A percentile compares a stretch with the other conserved stretches of the same genome.
Conservation (phyloP, 1,284 basidiomycete genomes). For the Trichosporon faecale region DNA sequence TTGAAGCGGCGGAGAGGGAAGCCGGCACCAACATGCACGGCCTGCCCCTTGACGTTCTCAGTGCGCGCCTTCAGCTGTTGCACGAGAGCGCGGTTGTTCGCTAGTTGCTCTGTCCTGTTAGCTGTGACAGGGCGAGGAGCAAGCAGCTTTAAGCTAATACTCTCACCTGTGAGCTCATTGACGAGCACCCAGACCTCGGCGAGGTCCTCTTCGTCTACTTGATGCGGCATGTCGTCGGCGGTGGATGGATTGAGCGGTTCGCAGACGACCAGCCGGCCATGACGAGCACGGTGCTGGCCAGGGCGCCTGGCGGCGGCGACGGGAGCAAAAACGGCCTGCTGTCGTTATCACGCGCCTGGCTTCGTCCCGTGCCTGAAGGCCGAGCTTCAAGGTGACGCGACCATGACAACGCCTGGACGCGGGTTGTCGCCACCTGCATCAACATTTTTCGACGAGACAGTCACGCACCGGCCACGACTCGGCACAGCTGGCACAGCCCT, state of each 20-base stretch:
- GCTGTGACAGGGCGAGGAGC: neutral
- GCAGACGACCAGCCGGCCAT: neutral
- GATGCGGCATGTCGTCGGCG: conserved; percentile 26
- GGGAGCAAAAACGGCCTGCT: neutral
- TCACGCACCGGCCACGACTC: neutral
- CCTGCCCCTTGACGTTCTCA: conserved; percentile 75
- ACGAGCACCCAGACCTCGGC: conserved; percentile 72
- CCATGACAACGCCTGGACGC: neutral
- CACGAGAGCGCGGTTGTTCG: conserved; percentile 76
- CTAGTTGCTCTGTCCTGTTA: conserved; percentile 67
- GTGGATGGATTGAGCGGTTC: neutral
- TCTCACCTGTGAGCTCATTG: conserved; percentile 62
- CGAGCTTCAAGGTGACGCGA: conserved; percentile 2
- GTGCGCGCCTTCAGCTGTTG: conserved; percentile 70
- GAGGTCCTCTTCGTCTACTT: conserved; percentile 62
- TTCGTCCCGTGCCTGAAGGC: neutral
- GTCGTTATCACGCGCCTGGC: neutral
- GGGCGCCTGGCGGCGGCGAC: neutral
- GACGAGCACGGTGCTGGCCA: neutral
- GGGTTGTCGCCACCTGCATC: neutral
- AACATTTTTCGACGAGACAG: neutral
- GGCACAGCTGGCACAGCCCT: neutral
- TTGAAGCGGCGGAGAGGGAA: conserved; percentile 86
- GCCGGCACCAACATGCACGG: conserved; percentile 71
- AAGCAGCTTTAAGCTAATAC: conserved; percentile 13